Evolutionary conservation across 495 filamentous ascomycete species (phyloP), one percentile per base, ranked within the genome.

Genomic region (Entonaema liquescens): DNA sequence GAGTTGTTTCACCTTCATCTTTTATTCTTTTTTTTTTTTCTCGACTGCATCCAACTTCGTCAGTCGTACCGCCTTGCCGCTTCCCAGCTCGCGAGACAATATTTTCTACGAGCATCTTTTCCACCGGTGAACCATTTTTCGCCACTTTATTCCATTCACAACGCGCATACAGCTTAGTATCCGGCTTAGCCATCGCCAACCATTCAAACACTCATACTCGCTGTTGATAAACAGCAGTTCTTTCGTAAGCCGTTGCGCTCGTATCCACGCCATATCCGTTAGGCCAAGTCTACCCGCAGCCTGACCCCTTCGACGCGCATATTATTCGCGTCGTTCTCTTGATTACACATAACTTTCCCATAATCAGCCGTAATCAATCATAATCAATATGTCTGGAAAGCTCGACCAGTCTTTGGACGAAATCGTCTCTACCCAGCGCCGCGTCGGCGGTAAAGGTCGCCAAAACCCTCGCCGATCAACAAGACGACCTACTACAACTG

Each of bases 351-450:
- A 55, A 33, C 66, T 63, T 11, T n/a, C 26, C 44, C 28, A 28
- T 40, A 52, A 38, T 52, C 13, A 65, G 44, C 66, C 50, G 42
- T 53, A 63, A 76, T 65, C 68, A 71, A 69, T 58, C 54, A 54
- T 31, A 77, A 70, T 62, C 82, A 89, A 70, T 61, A 97, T 97
- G 94, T 92, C 93, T 83, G 89, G 87, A 80, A 98, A 98, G 83
- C 90, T 99, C 72, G 93, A 98, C 79, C 88, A 94, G 84, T 93
- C 93, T 83, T 89, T 99, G 62, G 95, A 98, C 79, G 93, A 97
- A 82, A 97, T 99, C 80, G 87, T 98, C 86, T 91, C 89, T 74
- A 89, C 87, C 78, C 88, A 89, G 70, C 85, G 88, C 74, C 84
- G 81, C 56, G 82, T 77, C 77, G 87, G 85, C 65, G 78, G 80